Evolutionary conservation across 1,284 basidiomycete genomes (phyloP), one percentile per base, ranked within the genome.

Genomic region (Leccinum pachyderme): DNA sequence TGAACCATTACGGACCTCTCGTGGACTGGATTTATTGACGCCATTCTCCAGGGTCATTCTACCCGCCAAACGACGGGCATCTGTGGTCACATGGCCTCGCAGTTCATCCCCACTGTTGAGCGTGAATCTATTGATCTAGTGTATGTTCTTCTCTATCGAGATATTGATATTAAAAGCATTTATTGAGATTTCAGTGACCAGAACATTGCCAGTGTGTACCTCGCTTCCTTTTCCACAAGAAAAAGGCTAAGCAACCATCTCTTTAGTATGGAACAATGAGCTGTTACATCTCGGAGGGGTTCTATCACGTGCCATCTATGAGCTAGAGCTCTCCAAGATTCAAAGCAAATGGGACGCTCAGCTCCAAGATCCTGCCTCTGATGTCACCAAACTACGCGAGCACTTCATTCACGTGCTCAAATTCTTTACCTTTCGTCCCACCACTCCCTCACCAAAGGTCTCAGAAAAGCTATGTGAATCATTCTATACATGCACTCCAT

Each of bases 61-160:
- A 51, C 49, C 24, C 29, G 49, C 3, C 49, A 51, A 73, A 96
- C 93, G 2, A 97, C 94, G 1, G 93, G 95, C 31, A 84, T 96
- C 27, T 91, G 91, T 7, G 94, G 94, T 0, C 93, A 96, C 63
- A 84, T 98, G 71, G 84, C 93, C 3, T 88, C 92, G 0, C 78
- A 91, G 7, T 98, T 98, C 69, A 96, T 99, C 56, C 93, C 94
- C 2, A 99, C 95, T 0, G 95, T 99, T 1, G 95, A 98, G 72
- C 83, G 95, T 57, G 95, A 98, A 73, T 91, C 91, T 0, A 88
- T 98, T 56, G 95, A 97, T 72, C 73, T 94, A 8, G 85, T 91
- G 84, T 91, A 69, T 72, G 84, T 71, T 4, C 18, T n/a, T n/a
- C 6, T 31, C 9, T 44, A 31, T 33, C 5, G 0, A 3, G 2